phyloP scores from a whole-genome alignment of 192 early-diverging fungal genomes.

The Umbelopsis ramanniana region DNA sequence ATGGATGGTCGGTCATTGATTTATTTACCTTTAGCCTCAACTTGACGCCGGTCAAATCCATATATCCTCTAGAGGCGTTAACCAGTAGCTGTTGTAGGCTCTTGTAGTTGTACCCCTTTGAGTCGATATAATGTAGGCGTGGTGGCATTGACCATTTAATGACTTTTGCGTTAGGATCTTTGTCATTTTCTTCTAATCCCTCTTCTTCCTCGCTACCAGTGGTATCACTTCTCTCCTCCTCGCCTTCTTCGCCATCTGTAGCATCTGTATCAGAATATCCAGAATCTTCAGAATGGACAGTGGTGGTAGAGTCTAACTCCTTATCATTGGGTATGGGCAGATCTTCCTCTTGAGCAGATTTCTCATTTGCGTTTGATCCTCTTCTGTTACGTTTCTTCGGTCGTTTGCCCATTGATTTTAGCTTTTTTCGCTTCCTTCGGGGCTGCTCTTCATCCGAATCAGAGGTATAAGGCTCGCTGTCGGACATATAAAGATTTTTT shows the following conservation, averaged over 20 bases:
- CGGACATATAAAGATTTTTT: neutral
- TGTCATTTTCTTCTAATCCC: neutral
- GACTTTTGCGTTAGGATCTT: neutral
- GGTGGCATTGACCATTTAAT: slow-evolving; percentile 1
- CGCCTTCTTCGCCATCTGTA: no score
- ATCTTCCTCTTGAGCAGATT: neutral
- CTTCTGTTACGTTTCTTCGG: neutral
- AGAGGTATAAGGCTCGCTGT: slow-evolving; percentile 3
- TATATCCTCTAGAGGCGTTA: neutral
- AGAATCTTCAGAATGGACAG: no score
- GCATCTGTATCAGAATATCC: no score
- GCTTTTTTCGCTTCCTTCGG: neutral
- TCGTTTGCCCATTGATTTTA: neutral
- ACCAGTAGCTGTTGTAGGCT: neutral
- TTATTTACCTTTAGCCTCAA: neutral
- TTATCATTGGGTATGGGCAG: no score
- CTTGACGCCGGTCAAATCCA: neutral
- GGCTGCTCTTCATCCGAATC: slow-evolving; percentile 8
- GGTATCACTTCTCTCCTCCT: no score
- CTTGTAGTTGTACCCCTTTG: neutral
- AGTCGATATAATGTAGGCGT: neutral
- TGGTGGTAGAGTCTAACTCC: no score
- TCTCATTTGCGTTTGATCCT: neutral
- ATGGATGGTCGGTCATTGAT: no score
- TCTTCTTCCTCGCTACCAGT: neutral